Base-by-base conservation (phyloP, 108 stramenopile species). In the Nitzschia sp. region DNA sequence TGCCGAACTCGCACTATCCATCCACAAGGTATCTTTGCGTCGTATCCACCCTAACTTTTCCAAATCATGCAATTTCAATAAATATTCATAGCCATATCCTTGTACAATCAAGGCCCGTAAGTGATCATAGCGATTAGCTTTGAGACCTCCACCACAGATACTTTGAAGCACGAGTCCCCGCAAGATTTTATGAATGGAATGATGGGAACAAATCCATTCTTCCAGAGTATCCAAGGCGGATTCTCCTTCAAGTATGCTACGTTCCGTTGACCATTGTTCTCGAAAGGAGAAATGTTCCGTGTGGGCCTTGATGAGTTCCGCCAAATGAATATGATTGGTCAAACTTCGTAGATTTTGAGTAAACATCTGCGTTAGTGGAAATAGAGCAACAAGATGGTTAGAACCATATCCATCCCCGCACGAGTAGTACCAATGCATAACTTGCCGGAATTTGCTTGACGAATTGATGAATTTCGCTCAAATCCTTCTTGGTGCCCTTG, bases 381-480 rank as follows among this genome's bases (percentile, higher is more conserved):
- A n/a, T 19, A n/a, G n/a, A n/a, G n/a, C n/a, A n/a, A n/a, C n/a
- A n/a, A n/a, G n/a, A n/a, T n/a, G n/a, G 17, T 15, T 46, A 46
- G 15, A 46, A 15, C 45, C 11, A 46, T 46, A 46, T 17, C n/a
- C n/a, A n/a, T n/a, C n/a, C n/a, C n/a, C n/a, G n/a, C n/a, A n/a
- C n/a, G n/a, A n/a, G n/a, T n/a, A n/a, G n/a, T n/a, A n/a, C n/a
- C n/a, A n/a, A n/a, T n/a, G n/a, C n/a, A n/a, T n/a, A 25, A 71
- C 70, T 27, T 35, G 66, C 74, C 0, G 98, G 98, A 54, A 98
- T 98, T 77, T 97, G 90, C 72, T 98, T 98, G 55, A 97, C 97
- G 68, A 98, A 97, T 67, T 93, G 95, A 78, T 98, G 97, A 30
- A 98, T 96, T 79, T 98, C 96, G 4, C 80, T 75, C 68, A 98